Conservation (phyloP, 768 basidiomycete genomes). For the Lactarius quietus region DNA sequence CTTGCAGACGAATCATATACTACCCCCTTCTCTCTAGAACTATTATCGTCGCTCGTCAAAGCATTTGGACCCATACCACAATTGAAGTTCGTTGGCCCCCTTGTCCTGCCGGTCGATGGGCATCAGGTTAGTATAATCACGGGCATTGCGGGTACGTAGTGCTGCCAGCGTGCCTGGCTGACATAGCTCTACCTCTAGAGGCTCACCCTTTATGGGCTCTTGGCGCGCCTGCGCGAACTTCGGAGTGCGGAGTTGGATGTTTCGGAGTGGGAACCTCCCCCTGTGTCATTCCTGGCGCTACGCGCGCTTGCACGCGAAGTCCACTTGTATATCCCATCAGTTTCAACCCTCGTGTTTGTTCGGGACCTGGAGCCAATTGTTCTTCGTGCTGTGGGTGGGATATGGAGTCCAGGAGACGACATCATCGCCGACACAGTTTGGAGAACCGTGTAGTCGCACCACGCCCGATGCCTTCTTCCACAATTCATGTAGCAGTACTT, state of each 20-base stretch:
- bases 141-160: not conserved
- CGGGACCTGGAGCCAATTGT: constrained; percentile 58
- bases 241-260: constrained; percentile 61
- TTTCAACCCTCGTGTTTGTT: constrained; percentile 56
- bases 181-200: constrained; percentile 39
- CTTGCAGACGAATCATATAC: constrained; percentile 60
- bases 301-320: constrained; percentile 59
- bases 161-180: not conserved
- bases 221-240: constrained; percentile 50
- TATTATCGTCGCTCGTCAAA: constrained; percentile 43
- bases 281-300: constrained; percentile 47
- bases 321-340: constrained; percentile 53
- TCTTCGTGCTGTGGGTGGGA: constrained; percentile 35
- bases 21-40: constrained; percentile 50
- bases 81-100: constrained; percentile 59
- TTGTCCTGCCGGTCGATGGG: constrained; percentile 58
- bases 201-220: constrained; percentile 55
- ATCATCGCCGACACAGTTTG: constrained; percentile 20
- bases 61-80: constrained; percentile 33
- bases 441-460: constrained; percentile 12
- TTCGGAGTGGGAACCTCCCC: constrained; percentile 61
- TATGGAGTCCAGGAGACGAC: constrained; percentile 32
- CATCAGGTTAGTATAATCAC: constrained; percentile 40
- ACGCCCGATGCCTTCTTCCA: not conserved
- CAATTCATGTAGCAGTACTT: too few relatives aligned